Base-by-base conservation (phyloP, 441 rosid genomes). In the Kokia cookei region DNA sequence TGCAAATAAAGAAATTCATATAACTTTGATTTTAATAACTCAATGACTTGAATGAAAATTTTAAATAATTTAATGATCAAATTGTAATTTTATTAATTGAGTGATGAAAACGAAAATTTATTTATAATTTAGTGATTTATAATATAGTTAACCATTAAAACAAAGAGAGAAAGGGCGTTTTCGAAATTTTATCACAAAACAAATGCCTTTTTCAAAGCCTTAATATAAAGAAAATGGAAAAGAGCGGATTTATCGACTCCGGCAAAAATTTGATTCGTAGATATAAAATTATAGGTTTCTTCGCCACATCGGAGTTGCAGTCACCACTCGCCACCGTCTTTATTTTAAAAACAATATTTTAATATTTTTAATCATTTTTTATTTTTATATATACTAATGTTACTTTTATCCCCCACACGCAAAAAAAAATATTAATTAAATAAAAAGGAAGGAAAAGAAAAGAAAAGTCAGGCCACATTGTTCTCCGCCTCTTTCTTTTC, bases 291-390 rank as follows among this genome's bases (percentile, higher is more conserved):
- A 32, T 64, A 76, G 68, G 67, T 70, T 12, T 53, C 72, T 75
- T 80, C 76, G 83, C 73, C 79, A 8, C 81, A 70, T 54, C 70
- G 73, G 78, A 51, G 78, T 70, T 65, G 78, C 81, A 54, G 83
- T 67, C 79, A 8, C 58, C 58, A 17, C 17, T 53, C 26, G 11
- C 57, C 63, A 1, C 13, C 47, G 24, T n/a, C 29, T 45, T 64
- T n/a, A n/a, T 53, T 53, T 48, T n/a, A 53, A 57, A 55, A 57
- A 55, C 22, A 57, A 10, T 11, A 43, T 57, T 57, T 22, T 10
- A 57, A 24, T 22, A 1, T 0, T 57, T 9, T 50, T 5, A 22
- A 6, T 40, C 24, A 15, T 50, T 42, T 24, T 17, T 58, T 53
- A 7, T 17, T n/a, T 53, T n/a, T 53, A 17, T 53, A 7, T 43